phyloP scores from a whole-genome alignment of 2,329 filamentous ascomycete genomes.

The Cephalotrichum gorgonifer region DNA sequence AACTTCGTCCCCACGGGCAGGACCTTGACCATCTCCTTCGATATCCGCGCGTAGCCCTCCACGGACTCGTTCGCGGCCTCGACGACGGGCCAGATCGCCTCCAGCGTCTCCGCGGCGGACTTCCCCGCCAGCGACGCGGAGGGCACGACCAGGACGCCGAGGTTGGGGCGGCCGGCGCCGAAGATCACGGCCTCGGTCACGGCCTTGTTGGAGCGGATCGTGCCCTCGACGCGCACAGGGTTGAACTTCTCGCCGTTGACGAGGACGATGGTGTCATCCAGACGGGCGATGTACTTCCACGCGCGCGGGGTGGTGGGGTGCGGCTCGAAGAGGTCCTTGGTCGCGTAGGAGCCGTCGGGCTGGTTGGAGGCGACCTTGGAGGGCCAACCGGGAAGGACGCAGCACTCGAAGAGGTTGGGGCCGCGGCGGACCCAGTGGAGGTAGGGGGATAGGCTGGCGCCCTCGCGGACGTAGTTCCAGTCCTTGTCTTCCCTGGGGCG shows the following conservation, averaged over 20 bases:
- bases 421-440: conserved; percentile 18
- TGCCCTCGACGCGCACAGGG: conserved; percentile 48
- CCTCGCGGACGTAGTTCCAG: conserved; percentile 51
- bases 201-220: conserved; percentile 30
- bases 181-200: conserved; percentile 50
- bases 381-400: conserved; percentile 39
- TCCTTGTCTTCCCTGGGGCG: conserved; percentile 39
- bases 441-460: conserved; percentile 11
- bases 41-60: conserved; percentile 26
- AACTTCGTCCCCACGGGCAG: conserved; percentile 29
- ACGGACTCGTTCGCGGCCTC: conserved; percentile 18
- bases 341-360: conserved; percentile 49
- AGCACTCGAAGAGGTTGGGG: conserved; percentile 24
- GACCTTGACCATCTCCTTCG: conserved; percentile 37
- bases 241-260: conserved; percentile 62
- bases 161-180: conserved; percentile 43
- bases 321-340: conserved; percentile 49
- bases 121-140: conserved; percentile 9
- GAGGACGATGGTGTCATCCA: conserved; percentile 51
- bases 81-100: conserved; percentile 21
- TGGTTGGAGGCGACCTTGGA: conserved; percentile 48
- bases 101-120: conserved; percentile 15
- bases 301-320: conserved; percentile 40
- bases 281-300: conserved; percentile 53
- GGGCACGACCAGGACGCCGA: conserved; percentile 42